A percentile compares a stretch with the other conserved stretches of the same genome.
phyloP scores from a whole-genome alignment of 1,284 basidiomycete genomes.

The Lentinula novae-zelandiae region DNA sequence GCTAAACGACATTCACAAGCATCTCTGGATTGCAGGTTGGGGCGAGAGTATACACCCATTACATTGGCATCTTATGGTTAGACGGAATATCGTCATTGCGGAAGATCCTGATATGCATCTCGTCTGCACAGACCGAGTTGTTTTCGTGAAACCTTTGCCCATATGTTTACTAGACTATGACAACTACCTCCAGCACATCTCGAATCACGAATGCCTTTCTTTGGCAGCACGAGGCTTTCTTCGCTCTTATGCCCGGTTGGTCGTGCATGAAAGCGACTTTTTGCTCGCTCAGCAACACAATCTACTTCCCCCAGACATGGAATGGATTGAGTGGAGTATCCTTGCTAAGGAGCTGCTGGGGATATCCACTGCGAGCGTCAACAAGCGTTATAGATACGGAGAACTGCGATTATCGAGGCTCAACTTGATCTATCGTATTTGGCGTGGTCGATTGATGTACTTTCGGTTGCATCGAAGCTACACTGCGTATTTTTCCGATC shows the following conservation, averaged over 20 bases:
- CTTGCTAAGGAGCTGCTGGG: not conserved
- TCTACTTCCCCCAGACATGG: not conserved
- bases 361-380: not conserved
- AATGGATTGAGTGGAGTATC: not conserved
- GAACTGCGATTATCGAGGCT: not conserved
- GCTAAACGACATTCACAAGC: not conserved
- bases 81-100: not conserved
- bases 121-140: not conserved
- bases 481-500: not conserved
- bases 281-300: not conserved
- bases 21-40: slow-evolving; percentile 1
- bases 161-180: not conserved
- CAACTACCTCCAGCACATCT: not conserved
- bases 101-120: not conserved
- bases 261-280: not conserved
- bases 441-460: not conserved
- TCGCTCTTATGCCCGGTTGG: not conserved
- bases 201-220: not conserved
- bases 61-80: slow-evolving; percentile 1
- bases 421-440: not conserved
- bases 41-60: not conserved
- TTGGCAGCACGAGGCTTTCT: not conserved
- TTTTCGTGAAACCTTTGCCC: not conserved
- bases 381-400: not conserved
- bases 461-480: slow-evolving; percentile 1